phyloP scores from a whole-genome alignment of 805 yeast species.

The Lipomyces mesembrius region DNA sequence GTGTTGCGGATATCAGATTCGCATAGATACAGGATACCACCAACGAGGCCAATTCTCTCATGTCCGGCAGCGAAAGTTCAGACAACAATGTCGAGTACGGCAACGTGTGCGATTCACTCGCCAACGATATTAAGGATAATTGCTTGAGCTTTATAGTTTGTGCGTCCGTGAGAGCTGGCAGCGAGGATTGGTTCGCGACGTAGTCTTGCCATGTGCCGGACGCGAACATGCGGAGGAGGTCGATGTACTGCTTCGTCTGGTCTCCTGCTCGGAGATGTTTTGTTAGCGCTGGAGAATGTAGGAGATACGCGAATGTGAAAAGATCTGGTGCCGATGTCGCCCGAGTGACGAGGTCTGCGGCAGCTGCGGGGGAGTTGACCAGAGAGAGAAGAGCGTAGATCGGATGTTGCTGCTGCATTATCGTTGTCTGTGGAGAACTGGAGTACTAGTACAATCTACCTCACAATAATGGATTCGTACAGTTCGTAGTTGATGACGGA shows the following conservation, averaged over 20 bases:
- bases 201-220: slow-evolving; percentile 35
- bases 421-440: neutral
- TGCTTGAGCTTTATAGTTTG: slow-evolving; percentile 32
- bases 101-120: slow-evolving; percentile 20
- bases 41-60: slow-evolving; percentile 16
- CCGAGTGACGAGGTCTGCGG: slow-evolving; percentile 28
- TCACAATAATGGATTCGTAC: neutral
- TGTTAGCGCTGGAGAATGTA: slow-evolving; percentile 9
- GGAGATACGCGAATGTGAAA: slow-evolving; percentile 16
- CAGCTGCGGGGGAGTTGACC: slow-evolving; percentile 27
- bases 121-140: slow-evolving; percentile 29
- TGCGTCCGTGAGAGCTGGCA: slow-evolving; percentile 21
- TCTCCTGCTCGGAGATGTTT: slow-evolving; percentile 9
- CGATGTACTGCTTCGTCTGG: slow-evolving; percentile 5
- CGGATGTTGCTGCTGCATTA: slow-evolving; percentile 20
- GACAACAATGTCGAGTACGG: slow-evolving; percentile 20
- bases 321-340: slow-evolving; percentile 24
- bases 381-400: slow-evolving; percentile 27
- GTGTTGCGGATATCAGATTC: slow-evolving; percentile 24
- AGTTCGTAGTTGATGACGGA: too few species aligned
- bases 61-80: slow-evolving; percentile 21
- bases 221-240: slow-evolving; percentile 27
- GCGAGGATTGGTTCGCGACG: neutral
- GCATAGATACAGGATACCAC: slow-evolving; percentile 31
- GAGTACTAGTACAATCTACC: neutral